Percentiles rank a stretch among this genome's conserved stretches.
These are phyloP conservation scores for Nymphaea thermarum DNA, from an alignment of 164 flowering plant species.

Conservation along the genomic window DNA sequence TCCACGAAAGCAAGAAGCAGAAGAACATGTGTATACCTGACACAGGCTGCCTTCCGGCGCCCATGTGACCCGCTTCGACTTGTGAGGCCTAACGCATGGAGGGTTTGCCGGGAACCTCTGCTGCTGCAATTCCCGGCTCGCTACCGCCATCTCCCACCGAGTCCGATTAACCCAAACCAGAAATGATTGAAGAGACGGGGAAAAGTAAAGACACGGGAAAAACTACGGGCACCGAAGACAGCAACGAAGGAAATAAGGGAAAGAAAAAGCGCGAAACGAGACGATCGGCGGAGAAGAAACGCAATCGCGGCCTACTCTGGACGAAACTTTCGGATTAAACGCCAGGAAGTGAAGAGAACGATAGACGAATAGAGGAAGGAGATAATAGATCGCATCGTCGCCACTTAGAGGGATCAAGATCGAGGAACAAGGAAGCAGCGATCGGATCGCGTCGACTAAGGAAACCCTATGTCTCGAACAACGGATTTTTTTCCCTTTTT, in stretches of 20 bases:
- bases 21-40: conserved; percentile 48
- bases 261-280: background rate
- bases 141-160: background rate
- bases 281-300: background rate
- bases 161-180: background rate
- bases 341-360: no score
- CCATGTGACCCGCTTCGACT: conserved; percentile 81
- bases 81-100: conserved; percentile 18
- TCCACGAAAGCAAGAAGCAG: background rate
- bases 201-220: no score
- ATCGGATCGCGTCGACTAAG: background rate
- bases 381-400: no score
- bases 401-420: background rate
- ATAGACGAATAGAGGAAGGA: no score
- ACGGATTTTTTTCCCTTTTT: background rate
- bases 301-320: background rate
- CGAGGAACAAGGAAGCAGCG: background rate
- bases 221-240: no score
- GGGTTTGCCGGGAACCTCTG: background rate
- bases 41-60: conserved; percentile 69
- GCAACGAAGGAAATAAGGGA: no score
- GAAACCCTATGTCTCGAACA: background rate
- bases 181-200: background rate
- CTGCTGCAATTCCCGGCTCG: background rate
- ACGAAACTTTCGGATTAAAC: no score